A percentile compares a stretch with the other conserved stretches of the same genome.
These are phyloP conservation scores for Mortierella sp. DNA, from an alignment of 371 early-diverging fungal species.

Conservation along the genomic window DNA sequence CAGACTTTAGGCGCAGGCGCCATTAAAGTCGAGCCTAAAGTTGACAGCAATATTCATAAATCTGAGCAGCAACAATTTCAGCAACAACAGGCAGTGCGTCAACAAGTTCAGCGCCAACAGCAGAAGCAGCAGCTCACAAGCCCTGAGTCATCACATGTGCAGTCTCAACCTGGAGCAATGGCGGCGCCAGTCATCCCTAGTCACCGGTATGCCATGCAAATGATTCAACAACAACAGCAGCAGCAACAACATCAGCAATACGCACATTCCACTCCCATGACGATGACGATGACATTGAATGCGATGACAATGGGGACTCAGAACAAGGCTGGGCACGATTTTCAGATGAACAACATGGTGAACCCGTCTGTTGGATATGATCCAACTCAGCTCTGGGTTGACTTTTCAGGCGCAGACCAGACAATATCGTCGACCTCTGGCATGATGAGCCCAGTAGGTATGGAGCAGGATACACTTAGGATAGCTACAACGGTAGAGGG, in stretches of 20 bases:
- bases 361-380: constrained; percentile 24
- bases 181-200: constrained; percentile 46
- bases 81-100: constrained; percentile 30
- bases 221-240: constrained; percentile 7
- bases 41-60: constrained; percentile 15
- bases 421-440: constrained; percentile 1
- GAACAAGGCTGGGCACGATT: constrained; percentile 30
- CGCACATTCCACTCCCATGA: not conserved
- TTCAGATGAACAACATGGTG: constrained; percentile 18
- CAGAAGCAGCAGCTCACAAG: constrained; percentile 27
- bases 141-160: not conserved
- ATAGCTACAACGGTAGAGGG: constrained; percentile 6
- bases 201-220: constrained; percentile 39
- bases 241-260: constrained; percentile 17
- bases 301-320: constrained; percentile 35
- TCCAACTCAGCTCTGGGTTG: constrained; percentile 44
- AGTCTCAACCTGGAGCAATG: not conserved
- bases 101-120: constrained; percentile 47
- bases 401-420: constrained; percentile 29
- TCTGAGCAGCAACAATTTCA: constrained; percentile 43
- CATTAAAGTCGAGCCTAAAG: constrained; percentile 22
- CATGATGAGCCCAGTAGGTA: constrained; percentile 15
- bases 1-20: constrained; percentile 40
- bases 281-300: constrained; percentile 40
- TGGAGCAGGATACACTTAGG: constrained; percentile 25